Base-by-base conservation (phyloP, 2,329 filamentous ascomycete genomes). In the Xylariaceae sp. region DNA sequence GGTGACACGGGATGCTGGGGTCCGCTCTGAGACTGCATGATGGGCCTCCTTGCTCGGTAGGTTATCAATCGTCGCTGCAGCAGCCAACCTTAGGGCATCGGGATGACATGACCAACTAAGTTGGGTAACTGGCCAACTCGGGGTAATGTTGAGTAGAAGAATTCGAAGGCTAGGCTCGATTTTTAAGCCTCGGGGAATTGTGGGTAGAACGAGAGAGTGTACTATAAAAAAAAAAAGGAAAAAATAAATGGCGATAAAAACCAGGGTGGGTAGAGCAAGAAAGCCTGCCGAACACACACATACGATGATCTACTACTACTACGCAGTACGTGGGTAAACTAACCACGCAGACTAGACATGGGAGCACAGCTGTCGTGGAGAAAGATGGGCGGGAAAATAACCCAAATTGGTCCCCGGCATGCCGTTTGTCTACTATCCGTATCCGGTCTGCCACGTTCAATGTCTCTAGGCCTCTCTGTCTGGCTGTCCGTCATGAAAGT, bases 111-210 rank as follows among this genome's bases (percentile, higher is more conserved):
- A 12, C 32, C 9, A 12, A 37, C 7, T 37, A 10, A 10, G 5
- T 37, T 4, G 32, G 14, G 63, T 52, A 51, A 42, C 23, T 53
- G 56, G 48, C 56, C 49, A 57, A 66, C 70, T 78, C 76, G 74
- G 77, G 76, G 67, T 77, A 78, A 79, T 79, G 75, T 72, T 79
- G 74, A 69, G 73, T 67, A 74, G 74, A 76, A 65, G 64, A 69
- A 64, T 54, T 55, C 51, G 54, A 61, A 58, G 40, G 59, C 32
- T 43, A 45, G 48, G 48, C 53, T 56, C 41, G 55, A 56, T 48
- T 50, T 50, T 59, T 54, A 54, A 44, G 50, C 44, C 45, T 50
- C 45, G 56, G 54, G 29, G 47, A 59, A 61, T 52, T 59, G 54
- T 62, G 59, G 59, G 44, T 29, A 19, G 43, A 19, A 26, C 44